These are phyloP conservation scores for Nitzschia putrida DNA, from an alignment of 108 stramenopile genomes.

Conservation along the genomic window DNA sequence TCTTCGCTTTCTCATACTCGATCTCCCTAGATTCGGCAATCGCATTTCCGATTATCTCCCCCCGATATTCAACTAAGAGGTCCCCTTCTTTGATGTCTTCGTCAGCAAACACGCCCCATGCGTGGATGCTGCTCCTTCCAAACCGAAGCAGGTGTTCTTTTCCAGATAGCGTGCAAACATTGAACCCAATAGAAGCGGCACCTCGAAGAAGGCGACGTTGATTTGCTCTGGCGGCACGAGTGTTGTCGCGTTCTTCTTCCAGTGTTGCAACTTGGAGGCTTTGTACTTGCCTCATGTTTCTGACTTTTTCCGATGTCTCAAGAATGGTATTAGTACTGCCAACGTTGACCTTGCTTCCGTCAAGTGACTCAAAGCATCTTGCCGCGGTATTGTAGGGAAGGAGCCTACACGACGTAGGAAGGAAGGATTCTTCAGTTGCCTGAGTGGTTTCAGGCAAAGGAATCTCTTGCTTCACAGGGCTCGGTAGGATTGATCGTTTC, in stretches of 20 bases:
- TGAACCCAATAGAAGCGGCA: slow-evolving; percentile 50
- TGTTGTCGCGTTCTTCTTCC: slow-evolving; percentile 36
- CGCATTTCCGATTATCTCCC: slow-evolving; percentile 87
- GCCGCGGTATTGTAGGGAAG: background rate
- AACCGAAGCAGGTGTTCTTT: slow-evolving; percentile 72
- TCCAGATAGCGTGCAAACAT: slow-evolving; percentile 61
- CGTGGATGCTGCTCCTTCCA: slow-evolving; percentile 72
- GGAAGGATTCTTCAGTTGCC: background rate
- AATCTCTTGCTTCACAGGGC: too few relatives aligned
- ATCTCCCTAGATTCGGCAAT: slow-evolving; percentile 89
- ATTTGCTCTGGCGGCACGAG: slow-evolving; percentile 66
- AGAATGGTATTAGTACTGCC: background rate
- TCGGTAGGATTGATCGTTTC: too few relatives aligned
- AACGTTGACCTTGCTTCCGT: background rate
- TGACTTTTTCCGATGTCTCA: background rate
- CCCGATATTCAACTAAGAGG: slow-evolving; percentile 92
- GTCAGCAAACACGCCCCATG: slow-evolving; percentile 85
- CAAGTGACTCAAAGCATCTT: background rate
- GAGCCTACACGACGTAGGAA: background rate
- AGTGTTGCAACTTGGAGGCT: slow-evolving; percentile 7
- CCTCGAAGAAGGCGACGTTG: slow-evolving; percentile 71
- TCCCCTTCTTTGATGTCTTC: slow-evolving; percentile 65
- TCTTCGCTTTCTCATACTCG: slow-evolving; percentile 82
- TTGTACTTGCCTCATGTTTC: slow-evolving; percentile 1
- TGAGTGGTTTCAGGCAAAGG: too few relatives aligned